These are phyloP conservation scores for Blastobotrys robertii DNA, from an alignment of 805 yeast species.

Conservation along the genomic window DNA sequence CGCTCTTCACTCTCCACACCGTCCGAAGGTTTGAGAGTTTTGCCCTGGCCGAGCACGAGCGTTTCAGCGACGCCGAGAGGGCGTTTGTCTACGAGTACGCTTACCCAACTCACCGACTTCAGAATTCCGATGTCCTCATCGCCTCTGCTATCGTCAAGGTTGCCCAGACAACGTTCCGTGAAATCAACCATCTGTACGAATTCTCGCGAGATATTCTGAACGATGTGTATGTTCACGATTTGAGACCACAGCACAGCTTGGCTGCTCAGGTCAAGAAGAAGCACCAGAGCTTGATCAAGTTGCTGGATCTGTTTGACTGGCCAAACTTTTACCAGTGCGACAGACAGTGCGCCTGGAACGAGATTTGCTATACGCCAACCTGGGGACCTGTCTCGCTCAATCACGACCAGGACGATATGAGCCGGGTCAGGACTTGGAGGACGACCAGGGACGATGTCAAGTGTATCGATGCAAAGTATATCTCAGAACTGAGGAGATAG, in stretches of 20 bases:
- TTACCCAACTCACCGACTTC: neutral
- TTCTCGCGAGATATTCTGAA: conserved; percentile 4
- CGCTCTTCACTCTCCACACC: conserved; percentile 5
- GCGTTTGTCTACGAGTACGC: conserved; percentile 6
- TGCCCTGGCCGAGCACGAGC: neutral
- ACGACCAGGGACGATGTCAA: no score
- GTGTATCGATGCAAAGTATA: no score
- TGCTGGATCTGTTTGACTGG: conserved; percentile 6
- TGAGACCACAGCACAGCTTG: neutral
- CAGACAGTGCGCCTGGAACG: conserved; percentile 3
- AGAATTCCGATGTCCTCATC: conserved; percentile 6
- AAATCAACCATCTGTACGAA: conserved; percentile 1
- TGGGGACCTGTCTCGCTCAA: conserved; percentile 7
- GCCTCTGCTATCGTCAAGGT: conserved; percentile 5
- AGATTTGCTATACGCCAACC: conserved; percentile 7
- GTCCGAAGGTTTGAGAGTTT: conserved; percentile 3
- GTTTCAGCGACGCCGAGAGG: neutral
- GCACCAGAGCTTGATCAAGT: neutral
- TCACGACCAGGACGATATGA: no score
- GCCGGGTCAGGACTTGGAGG: no score
- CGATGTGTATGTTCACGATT: neutral
- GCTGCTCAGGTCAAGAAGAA: neutral
- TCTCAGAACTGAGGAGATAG: no score
- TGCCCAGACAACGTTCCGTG: neutral
- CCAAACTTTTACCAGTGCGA: conserved; percentile 6